Evolutionary conservation across 441 rosid genomes (phyloP).

Genomic region (Pelargonium australe): DNA sequence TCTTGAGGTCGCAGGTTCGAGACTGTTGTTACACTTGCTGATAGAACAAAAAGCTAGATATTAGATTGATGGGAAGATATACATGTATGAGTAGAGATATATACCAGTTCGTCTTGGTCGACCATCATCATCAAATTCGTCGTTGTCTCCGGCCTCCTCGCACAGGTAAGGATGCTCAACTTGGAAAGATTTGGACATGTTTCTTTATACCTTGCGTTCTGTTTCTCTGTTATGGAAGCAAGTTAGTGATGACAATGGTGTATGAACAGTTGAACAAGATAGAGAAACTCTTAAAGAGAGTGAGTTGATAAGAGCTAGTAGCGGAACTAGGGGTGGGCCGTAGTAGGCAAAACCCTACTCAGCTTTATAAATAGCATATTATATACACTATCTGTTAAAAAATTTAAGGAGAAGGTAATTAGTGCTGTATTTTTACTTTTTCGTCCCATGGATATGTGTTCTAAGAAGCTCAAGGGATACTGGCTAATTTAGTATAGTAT

Average conservation of each 20-base stretch:
- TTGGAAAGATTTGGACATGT: slow-evolving; percentile 2
- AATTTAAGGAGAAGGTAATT: no score
- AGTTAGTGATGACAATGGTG: neutral
- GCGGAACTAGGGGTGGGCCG: no score
- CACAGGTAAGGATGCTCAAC: slow-evolving; percentile 4
- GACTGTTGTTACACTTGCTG: no score
- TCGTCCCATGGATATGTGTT: no score
- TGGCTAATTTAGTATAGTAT: no score
- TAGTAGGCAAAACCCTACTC: no score
- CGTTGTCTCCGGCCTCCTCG: slow-evolving; percentile 17
- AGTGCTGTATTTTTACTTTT: no score
- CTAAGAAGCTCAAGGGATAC: no score
- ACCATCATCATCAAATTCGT: slow-evolving; percentile 61
- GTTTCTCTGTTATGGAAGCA: neutral
- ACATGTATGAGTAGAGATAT: neutral
- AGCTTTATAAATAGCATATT: no score
- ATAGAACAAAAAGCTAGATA: neutral
- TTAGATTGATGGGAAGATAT: neutral
- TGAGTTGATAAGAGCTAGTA: no score
- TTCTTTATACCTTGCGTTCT: neutral
- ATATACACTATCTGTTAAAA: no score
- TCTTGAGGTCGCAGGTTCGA: no score
- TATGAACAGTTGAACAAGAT: neutral
- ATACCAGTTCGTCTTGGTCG: slow-evolving; percentile 46
- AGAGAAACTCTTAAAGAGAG: neutral